These are phyloP conservation scores for Citrus medica DNA, from an alignment of 345 rosid species.

Conservation along the genomic window DNA sequence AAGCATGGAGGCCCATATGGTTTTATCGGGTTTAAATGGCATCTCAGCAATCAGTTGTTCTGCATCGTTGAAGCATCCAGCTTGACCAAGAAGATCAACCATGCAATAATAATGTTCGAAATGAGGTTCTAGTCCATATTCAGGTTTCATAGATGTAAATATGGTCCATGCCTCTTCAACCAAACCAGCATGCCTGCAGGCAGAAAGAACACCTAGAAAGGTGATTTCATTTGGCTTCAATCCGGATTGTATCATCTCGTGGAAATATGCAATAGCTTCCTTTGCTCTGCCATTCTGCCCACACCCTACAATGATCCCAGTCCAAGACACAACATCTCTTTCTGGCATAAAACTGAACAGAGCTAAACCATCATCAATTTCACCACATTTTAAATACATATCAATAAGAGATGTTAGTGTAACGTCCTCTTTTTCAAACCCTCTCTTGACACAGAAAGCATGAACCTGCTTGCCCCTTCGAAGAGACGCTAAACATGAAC, in stretches of 20 bases:
- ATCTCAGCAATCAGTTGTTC: conserved; percentile 43
- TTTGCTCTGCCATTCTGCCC: conserved; percentile 66
- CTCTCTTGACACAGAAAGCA: conserved; percentile 52
- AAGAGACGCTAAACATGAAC: conserved; percentile 57
- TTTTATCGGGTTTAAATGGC: conserved; percentile 63
- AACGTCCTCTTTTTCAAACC: conserved; percentile 49
- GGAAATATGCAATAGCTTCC: conserved; percentile 50
- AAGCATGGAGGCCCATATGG: conserved; percentile 70
- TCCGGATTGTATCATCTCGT: conserved; percentile 46
- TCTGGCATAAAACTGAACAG: conserved; percentile 38
- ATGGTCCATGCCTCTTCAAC: conserved; percentile 49
- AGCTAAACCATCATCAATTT: conserved; percentile 47
- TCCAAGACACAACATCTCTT: conserved; percentile 66
- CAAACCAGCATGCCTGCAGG: conserved; percentile 70
- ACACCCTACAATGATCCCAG: conserved; percentile 66
- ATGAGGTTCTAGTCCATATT: conserved; percentile 49
- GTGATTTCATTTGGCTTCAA: conserved; percentile 70
- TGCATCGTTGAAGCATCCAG: conserved; percentile 52
- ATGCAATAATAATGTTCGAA: conserved; percentile 69
- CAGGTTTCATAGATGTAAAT: conserved; percentile 45
- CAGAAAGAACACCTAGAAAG: conserved; percentile 60
- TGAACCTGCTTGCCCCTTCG: conserved; percentile 58
- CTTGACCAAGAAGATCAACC: conserved; percentile 72
- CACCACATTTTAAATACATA: conserved; percentile 73
- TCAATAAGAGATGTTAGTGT: conserved; percentile 46